These are phyloP conservation scores for Globisporangium paroecandrum DNA, from an alignment of 352 stramenopile genomes.

Conservation along the genomic window DNA sequence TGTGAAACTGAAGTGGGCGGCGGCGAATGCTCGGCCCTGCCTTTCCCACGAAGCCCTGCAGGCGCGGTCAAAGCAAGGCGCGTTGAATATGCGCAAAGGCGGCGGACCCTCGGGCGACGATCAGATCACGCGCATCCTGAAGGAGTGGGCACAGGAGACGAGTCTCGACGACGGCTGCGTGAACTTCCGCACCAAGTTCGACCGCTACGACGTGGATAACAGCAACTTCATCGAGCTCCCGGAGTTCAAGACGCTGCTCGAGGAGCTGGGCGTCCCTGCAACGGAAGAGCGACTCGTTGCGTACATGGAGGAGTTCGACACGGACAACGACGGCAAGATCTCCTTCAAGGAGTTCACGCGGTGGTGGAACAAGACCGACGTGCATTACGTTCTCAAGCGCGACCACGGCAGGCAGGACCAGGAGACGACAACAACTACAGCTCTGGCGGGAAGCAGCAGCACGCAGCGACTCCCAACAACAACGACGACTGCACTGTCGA, in stretches of 20 bases:
- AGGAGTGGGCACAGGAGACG: slow-evolving; percentile 82
- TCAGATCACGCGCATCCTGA: slow-evolving; percentile 67
- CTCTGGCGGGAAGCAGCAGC: neutral
- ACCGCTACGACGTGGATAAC: slow-evolving; percentile 68
- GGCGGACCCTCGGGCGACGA: slow-evolving; percentile 39
- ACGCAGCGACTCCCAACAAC: slow-evolving; percentile 3
- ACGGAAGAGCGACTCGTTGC: slow-evolving; percentile 76
- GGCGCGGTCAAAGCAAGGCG: slow-evolving; percentile 22
- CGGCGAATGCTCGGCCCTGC: slow-evolving; percentile 35
- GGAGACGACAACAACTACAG: neutral
- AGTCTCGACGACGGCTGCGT: slow-evolving; percentile 68
- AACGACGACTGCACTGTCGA: slow-evolving; percentile 11
- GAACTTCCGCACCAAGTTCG: slow-evolving; percentile 71
- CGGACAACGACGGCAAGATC: slow-evolving; percentile 77
- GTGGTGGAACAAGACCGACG: slow-evolving; percentile 84
- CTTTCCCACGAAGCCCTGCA: slow-evolving; percentile 53
- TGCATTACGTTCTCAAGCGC: slow-evolving; percentile 85
- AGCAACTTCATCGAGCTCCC: slow-evolving; percentile 78
- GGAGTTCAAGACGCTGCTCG: slow-evolving; percentile 82
- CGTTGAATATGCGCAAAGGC: slow-evolving; percentile 21
- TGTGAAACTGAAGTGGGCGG: slow-evolving; percentile 56
- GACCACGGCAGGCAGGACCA: slow-evolving; percentile 24
- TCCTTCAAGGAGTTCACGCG: slow-evolving; percentile 83
- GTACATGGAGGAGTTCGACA: slow-evolving; percentile 85
- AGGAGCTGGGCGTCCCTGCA: slow-evolving; percentile 79